These are phyloP conservation scores for Sordariomycetes sp. DNA, from an alignment of 2,329 filamentous ascomycete genomes.

Conservation along the genomic window DNA sequence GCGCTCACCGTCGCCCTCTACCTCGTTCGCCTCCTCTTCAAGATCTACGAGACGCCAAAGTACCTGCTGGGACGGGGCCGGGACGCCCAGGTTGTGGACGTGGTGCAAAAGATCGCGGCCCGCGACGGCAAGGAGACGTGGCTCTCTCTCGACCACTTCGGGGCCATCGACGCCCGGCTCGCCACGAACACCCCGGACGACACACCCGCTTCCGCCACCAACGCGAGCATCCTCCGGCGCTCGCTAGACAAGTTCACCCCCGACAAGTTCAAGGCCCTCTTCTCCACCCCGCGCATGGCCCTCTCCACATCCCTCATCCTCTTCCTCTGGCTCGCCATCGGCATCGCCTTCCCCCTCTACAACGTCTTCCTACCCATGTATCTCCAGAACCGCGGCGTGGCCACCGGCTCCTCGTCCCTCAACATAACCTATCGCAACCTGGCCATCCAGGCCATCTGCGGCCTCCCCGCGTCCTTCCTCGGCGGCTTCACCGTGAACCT, in stretches of 20 bases:
- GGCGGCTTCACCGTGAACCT: constrained; percentile 24
- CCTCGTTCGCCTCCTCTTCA: constrained; percentile 21
- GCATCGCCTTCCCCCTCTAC: constrained; percentile 34
- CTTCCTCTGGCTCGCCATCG: constrained; percentile 31
- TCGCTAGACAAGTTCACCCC: neutral
- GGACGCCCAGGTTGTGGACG: constrained; percentile 26
- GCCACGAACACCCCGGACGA: neutral
- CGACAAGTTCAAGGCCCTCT: constrained; percentile 19
- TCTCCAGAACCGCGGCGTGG: constrained; percentile 23
- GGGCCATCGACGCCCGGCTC: constrained; percentile 7
- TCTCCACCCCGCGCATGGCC: constrained; percentile 18
- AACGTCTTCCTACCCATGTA: constrained; percentile 35
- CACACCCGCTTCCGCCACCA: neutral
- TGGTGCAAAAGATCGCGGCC: constrained; percentile 26
- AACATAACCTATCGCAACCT: constrained; percentile 23
- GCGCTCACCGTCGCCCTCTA: constrained; percentile 24
- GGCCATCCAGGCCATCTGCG: constrained; percentile 23
- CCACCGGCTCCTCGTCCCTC: constrained; percentile 14
- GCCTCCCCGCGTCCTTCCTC: constrained; percentile 26
- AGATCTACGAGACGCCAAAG: constrained; percentile 27
- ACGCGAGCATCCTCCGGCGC: neutral
- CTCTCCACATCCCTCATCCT: constrained; percentile 24
- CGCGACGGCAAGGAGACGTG: constrained; percentile 13
- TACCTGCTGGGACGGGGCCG: constrained; percentile 24
- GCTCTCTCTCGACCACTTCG: constrained; percentile 14